Conservation (phyloP, 78 protist species). For the Dictyostelium firmibasis region DNA sequence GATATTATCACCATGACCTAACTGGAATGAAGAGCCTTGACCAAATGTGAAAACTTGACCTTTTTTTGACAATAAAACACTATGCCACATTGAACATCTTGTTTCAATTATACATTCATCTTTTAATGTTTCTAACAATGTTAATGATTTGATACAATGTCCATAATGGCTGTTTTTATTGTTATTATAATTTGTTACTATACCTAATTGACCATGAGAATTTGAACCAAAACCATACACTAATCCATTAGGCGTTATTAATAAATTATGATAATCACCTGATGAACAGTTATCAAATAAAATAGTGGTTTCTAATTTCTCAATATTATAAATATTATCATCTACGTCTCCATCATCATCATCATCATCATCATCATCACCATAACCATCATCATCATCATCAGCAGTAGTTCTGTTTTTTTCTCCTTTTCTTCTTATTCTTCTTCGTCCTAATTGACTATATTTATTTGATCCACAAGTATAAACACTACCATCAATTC, state of each 20-base stretch:
- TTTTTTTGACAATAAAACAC: not conserved
- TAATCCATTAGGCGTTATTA: not conserved
- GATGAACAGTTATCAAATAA: not conserved
- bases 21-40: not conserved
- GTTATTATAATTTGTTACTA: not conserved
- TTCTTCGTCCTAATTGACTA: not conserved
- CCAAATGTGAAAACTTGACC: constrained; percentile 22
- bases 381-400: no score
- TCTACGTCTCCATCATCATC: no score
- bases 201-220: constrained; percentile 8
- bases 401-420: no score
- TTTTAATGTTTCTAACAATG: not conserved
- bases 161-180: not conserved
- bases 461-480: constrained; percentile 17
- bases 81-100: constrained; percentile 21
- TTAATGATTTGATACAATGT: not conserved
- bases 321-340: not conserved
- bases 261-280: not conserved
- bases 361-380: no score
- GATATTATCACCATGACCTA: not conserved
- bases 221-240: not conserved
- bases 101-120: not conserved
- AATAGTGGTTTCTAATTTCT: not conserved
- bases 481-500: not conserved
- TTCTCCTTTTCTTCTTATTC: not conserved